A percentile compares a stretch with the other conserved stretches of the same genome.
These are phyloP conservation scores for Flaveria robusta DNA, from an alignment of 129 eudicot species.

Conservation along the genomic window DNA sequence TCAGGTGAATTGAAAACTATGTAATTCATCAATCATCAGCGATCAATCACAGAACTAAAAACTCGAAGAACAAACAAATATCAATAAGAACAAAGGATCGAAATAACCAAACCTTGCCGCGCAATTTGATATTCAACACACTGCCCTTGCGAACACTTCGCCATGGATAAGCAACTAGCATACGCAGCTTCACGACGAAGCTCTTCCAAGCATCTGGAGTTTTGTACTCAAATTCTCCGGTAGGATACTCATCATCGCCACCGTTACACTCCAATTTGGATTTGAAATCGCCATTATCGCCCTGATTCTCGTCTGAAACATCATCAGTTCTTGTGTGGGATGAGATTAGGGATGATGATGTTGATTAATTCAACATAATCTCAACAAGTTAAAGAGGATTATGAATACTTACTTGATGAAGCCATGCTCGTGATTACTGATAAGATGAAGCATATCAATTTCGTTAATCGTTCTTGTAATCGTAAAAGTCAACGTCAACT, in stretches of 20 bases:
- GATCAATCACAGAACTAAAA: background rate
- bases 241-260: conserved; percentile 50
- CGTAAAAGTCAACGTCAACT: background rate
- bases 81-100: background rate
- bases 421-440: background rate
- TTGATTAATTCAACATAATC: background rate
- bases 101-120: conserved; percentile 71
- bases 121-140: conserved; percentile 67
- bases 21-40: too few relatives aligned
- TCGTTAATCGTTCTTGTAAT: background rate
- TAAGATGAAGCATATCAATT: background rate
- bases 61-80: background rate
- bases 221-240: conserved; percentile 67
- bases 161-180: conserved; percentile 79
- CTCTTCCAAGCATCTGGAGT: conserved; percentile 54
- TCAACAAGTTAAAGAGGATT: conserved; percentile 1
- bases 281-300: background rate
- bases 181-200: conserved; percentile 60
- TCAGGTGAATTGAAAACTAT: background rate
- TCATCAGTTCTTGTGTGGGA: conserved; percentile 1
- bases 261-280: conserved; percentile 26
- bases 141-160: conserved; percentile 73
- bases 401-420: conserved; percentile 24
- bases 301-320: conserved; percentile 16
- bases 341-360: background rate